Evolutionary conservation across 257 asterid genomes (phyloP).

Genomic region (Coffea eugenioides): DNA sequence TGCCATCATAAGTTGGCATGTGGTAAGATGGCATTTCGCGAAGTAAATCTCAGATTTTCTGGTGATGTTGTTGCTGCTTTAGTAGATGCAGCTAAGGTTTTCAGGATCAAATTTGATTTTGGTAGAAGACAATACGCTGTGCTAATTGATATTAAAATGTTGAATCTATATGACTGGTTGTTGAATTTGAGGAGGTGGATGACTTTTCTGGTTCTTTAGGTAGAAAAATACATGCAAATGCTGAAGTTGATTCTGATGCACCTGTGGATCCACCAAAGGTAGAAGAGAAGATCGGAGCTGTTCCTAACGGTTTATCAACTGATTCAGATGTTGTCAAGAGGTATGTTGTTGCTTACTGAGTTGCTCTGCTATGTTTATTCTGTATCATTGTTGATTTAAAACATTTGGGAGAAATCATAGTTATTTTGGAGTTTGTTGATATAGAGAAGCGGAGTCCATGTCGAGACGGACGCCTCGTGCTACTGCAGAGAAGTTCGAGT

Average conservation of each 20-base stretch:
- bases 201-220: slow-evolving; percentile 35
- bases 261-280: slow-evolving; percentile 81
- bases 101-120: background rate
- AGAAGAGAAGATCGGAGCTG: slow-evolving; percentile 78
- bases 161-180: background rate
- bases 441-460: slow-evolving; percentile 88
- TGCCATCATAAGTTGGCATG: background rate
- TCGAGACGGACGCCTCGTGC: slow-evolving; percentile 66
- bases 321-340: slow-evolving; percentile 89
- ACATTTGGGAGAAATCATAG: background rate
- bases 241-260: slow-evolving; percentile 63
- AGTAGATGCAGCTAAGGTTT: background rate
- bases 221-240: slow-evolving; percentile 66
- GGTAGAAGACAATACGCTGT: background rate
- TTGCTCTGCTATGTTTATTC: background rate
- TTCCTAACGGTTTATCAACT: slow-evolving; percentile 79
- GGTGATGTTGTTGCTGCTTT: background rate
- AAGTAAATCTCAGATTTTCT: no score
- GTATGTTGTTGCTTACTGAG: slow-evolving; percentile 22
- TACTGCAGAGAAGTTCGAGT: slow-evolving; percentile 84
- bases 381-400: background rate
- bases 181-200: background rate
- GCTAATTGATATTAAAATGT: background rate
- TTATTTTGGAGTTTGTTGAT: slow-evolving; percentile 23
- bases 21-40: background rate